These are phyloP conservation scores for Aristolochia fimbriata DNA, from an alignment of 164 flowering plant species.

Conservation along the genomic window DNA sequence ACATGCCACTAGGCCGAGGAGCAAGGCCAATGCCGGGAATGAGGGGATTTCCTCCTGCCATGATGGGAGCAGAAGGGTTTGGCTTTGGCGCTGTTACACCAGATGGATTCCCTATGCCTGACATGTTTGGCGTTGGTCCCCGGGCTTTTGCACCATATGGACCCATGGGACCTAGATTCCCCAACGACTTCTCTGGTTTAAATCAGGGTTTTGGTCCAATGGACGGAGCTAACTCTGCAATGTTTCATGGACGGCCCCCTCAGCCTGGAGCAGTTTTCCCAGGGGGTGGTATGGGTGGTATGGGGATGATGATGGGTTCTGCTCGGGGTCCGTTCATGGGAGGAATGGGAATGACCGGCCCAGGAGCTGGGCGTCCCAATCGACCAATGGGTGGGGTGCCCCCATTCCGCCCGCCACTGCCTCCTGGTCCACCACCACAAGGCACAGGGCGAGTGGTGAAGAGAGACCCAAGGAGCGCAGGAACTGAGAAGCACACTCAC, in stretches of 20 bases:
- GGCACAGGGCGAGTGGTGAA: slow-evolving; percentile 19
- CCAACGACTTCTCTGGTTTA: slow-evolving; percentile 46
- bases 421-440: slow-evolving; percentile 34
- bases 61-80: slow-evolving; percentile 89
- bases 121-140: slow-evolving; percentile 59
- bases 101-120: slow-evolving; percentile 66
- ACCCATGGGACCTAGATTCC: slow-evolving; percentile 43
- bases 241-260: slow-evolving; percentile 77
- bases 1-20: slow-evolving; percentile 61
- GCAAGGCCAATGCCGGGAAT: slow-evolving; percentile 74
- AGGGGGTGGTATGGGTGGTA: slow-evolving; percentile 59
- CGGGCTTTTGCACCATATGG: slow-evolving; percentile 77
- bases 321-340: slow-evolving; percentile 89
- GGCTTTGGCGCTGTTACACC: slow-evolving; percentile 57
- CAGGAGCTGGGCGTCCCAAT: slow-evolving; percentile 25
- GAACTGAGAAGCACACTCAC: slow-evolving; percentile 30
- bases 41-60: slow-evolving; percentile 74
- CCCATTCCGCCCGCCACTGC: slow-evolving; percentile 34
- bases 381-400: slow-evolving; percentile 50
- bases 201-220: slow-evolving; percentile 22
- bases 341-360: slow-evolving; percentile 31
- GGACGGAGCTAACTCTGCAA: slow-evolving; percentile 32
- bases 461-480: slow-evolving; percentile 52
- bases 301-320: slow-evolving; percentile 92
- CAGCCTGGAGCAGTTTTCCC: slow-evolving; percentile 65